Evolutionary conservation across 805 yeast species (phyloP), one percentile per base, ranked within the genome.

Genomic region (Kodamaea jinghongensis): DNA sequence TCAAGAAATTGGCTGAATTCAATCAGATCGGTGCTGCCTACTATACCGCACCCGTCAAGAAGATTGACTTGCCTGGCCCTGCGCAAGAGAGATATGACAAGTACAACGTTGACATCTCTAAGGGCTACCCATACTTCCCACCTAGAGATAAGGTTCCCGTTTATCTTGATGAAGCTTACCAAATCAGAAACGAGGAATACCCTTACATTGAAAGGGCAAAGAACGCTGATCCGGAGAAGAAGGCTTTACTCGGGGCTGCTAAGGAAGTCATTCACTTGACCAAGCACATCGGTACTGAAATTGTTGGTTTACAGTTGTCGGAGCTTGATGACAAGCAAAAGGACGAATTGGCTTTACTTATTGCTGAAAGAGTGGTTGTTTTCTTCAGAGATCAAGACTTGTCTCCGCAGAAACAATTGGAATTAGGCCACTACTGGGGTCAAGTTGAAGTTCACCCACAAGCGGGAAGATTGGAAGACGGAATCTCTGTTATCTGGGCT

Each of bases 401-500:
- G 39, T 47, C 60, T 14, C 63, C 63, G 6, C 58, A 51, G 41
- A 58, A 56, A 44, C 62, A 58, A 37, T 50, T 57, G 45, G 62
- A 56, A 39, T 45, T 58, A 39, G 63, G 63, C n/a, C 41, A 55
- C 17, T 57, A 57, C 50, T 58, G 53, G 52, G 63, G 63, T 13
- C 58, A 55, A 28, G 60, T 58, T 12, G 62, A 58, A 38, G 54
- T 53, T 8, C 54, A 51, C 45, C 39, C 62, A 36, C 43, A 49
- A 40, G 52, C 47, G 8, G 39, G 46, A 13, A 41, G 51, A 33
- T 39, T 47, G 23, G 44, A 29, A n/a, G 47, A 47, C 26, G 65
- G 70, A 13, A 55, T 62, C 31, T 47, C 57, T 17, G 57, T 55
- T 1, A 61, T 64, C 41, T 64, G 67, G 62, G 57, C 51, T 26